Base-by-base conservation (phyloP, 108 stramenopile species). In the Fistulifera solaris region DNA sequence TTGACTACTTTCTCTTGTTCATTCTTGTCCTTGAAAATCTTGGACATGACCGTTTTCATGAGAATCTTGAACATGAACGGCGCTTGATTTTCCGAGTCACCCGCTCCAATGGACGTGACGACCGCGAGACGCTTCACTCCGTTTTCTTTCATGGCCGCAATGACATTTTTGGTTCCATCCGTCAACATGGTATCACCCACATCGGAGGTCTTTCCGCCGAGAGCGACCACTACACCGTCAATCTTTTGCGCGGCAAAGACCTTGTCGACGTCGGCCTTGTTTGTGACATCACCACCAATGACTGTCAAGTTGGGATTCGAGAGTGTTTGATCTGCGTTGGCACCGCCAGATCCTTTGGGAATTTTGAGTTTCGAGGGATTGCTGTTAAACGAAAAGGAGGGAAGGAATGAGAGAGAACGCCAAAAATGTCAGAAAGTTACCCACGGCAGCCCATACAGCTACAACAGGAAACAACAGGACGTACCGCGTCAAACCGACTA, bases 21-120 rank as follows among this genome's bases (percentile, higher is more conserved):
- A 67, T 98, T 96, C 76, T 98, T 98, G 74, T 98, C 97, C 39
- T 58, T 64, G 62, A 98, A 97, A 56, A 97, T 96, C 58, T 91
- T 93, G 65, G 87, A 93, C 90, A 92, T 96, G 43, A 83, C 97
- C 5, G 97, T 98, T 75, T 72, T 81, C 97, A 98, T 98, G 44
- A 98, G 69, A 23, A 93, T 63, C 56, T 93, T 93, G 81, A 93
- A 93, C 22, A 89, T 81, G 69, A 96, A 94, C 13, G 89, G 89
- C 11, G 92, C 92, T 63, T 98, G 96, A 25, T 80, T 75, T 70
- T 96, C 88, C 45, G 78, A 81, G 61, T 96, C 91, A n/a, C 97
- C 97, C 28, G 89, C 86, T 15, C 97, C 97, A 60, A 98, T 98
- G 53, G 81, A 83, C n/a, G 95, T 96, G 8, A 98, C 88, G 27